Conservation (phyloP, 345 rosid genomes). For the Streptanthus diversifolius region DNA sequence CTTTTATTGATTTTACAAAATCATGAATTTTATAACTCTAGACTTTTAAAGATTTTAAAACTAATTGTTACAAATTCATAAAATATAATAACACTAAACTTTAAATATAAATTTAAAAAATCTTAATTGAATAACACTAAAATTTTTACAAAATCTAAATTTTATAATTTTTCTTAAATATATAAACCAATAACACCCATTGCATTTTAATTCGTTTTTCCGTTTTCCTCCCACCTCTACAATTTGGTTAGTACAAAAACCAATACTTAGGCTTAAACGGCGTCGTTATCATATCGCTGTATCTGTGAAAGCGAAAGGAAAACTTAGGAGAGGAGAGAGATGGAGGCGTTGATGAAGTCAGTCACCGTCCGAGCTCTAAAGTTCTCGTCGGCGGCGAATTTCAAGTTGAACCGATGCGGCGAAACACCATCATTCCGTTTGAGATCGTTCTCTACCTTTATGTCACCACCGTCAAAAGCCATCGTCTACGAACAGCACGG, state of each 20-base stretch:
- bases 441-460: slow-evolving; percentile 51
- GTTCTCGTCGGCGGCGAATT: background rate
- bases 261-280: background rate
- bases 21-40: too few relatives aligned
- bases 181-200: too few relatives aligned
- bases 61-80: too few relatives aligned
- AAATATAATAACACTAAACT: too few relatives aligned
- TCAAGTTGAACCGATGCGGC: background rate
- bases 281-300: background rate
- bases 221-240: background rate
- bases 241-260: background rate
- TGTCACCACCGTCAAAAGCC: slow-evolving; percentile 82
- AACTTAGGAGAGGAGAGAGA: slow-evolving; percentile 6
- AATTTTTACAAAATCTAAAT: too few relatives aligned
- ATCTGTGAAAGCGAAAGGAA: background rate
- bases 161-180: too few relatives aligned
- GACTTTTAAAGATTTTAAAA: too few relatives aligned
- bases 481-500: slow-evolving; percentile 80
- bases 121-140: too few relatives aligned
- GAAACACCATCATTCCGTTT: background rate
- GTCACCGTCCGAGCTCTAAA: slow-evolving; percentile 14
- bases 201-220: background rate
- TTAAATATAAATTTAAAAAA: too few relatives aligned
- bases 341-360: slow-evolving; percentile 30
- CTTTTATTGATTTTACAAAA: too few relatives aligned